Conservation (phyloP, 169 alveolate species). For the Cryptosporidium canis region DNA sequence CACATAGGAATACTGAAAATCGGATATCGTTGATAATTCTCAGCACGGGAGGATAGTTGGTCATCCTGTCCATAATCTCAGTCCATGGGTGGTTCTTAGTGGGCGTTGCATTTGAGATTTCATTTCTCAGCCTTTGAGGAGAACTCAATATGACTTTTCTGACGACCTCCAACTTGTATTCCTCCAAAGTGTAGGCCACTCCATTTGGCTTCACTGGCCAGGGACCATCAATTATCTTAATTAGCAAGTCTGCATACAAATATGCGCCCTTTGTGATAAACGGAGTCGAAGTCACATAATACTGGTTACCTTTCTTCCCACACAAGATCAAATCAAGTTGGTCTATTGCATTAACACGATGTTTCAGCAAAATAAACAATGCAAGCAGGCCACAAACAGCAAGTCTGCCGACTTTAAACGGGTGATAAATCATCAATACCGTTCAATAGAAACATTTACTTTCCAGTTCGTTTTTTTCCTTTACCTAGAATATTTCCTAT, state of each 20-base stretch:
- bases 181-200: constrained; percentile 20
- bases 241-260: constrained; percentile 59
- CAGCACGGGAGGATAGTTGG: constrained; percentile 3
- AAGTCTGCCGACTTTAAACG: constrained; percentile 11
- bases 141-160: constrained; percentile 52
- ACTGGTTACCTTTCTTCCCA: constrained; percentile 61
- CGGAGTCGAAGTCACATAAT: constrained; percentile 28
- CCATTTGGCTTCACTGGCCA: constrained; percentile 45
- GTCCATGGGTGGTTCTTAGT: constrained; percentile 21
- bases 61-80: constrained; percentile 1
- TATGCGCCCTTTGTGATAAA: constrained; percentile 66
- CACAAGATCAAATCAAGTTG: constrained; percentile 42
- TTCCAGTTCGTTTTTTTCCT: background rate
- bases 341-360: constrained; percentile 34
- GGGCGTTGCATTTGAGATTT: background rate
- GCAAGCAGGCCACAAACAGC: constrained; percentile 8
- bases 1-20: constrained; percentile 60
- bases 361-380: background rate
- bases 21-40: constrained; percentile 53
- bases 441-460: constrained; percentile 39
- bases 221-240: constrained; percentile 40
- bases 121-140: constrained; percentile 31
- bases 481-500: background rate
- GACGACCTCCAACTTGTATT: constrained; percentile 24
- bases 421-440: constrained; percentile 23